Conservation (phyloP, 164 flowering plant species). For the Vitis amurensis region DNA sequence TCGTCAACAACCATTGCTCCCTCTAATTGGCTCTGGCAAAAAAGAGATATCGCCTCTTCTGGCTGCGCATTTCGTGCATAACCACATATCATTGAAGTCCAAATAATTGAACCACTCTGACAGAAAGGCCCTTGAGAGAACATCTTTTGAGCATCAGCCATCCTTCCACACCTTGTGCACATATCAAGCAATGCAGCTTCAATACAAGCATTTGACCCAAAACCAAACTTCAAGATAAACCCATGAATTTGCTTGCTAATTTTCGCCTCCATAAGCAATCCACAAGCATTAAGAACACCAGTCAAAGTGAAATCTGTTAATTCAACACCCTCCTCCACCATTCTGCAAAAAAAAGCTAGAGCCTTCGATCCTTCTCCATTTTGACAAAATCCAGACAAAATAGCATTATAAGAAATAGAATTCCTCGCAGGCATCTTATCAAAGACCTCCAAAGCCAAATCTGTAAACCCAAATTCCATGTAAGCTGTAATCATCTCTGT, state of each 20-base stretch:
- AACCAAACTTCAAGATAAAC: conserved; percentile 66
- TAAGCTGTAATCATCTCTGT: conserved; percentile 66
- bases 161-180: conserved; percentile 77
- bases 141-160: conserved; percentile 68
- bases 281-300: conserved; percentile 67
- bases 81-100: conserved; percentile 85
- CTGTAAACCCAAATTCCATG: conserved; percentile 70
- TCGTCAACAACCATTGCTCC: conserved; percentile 53
- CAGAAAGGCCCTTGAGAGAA: conserved; percentile 38
- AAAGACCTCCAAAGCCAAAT: conserved; percentile 54
- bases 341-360: conserved; percentile 48
- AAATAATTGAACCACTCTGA: conserved; percentile 32
- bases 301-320: conserved; percentile 72
- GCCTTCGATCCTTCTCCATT: conserved; percentile 60
- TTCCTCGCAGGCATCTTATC: conserved; percentile 70
- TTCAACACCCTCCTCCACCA: conserved; percentile 59
- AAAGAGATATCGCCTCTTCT: conserved; percentile 60
- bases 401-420: conserved; percentile 59
- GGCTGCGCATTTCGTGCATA: conserved; percentile 71
- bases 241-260: conserved; percentile 78
- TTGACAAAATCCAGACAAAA: conserved; percentile 65
- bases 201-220: conserved; percentile 47
- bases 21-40: conserved; percentile 39
- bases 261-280: conserved; percentile 39
- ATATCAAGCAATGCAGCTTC: conserved; percentile 80